A percentile compares a stretch with the other conserved stretches of the same genome.
These are phyloP conservation scores for Vitellaria paradoxa DNA, from an alignment of 179 eudicot species.

Conservation along the genomic window DNA sequence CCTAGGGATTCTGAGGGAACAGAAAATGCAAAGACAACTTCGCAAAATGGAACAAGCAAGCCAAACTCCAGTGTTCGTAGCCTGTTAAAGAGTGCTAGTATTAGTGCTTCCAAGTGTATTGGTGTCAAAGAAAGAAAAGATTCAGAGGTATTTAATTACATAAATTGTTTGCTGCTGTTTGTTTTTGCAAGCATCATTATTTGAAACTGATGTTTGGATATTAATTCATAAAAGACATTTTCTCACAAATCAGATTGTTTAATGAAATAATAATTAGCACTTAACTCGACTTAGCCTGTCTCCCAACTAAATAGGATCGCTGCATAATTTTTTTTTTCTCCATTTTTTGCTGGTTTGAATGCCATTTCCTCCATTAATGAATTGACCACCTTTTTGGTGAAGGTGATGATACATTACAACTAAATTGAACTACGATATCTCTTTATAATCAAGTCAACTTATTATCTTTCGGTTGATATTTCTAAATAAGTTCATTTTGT, in stretches of 20 bases:
- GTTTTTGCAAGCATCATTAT: neutral
- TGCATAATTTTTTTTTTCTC: no score
- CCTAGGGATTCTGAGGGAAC: constrained; percentile 35
- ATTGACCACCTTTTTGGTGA: neutral
- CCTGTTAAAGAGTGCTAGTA: constrained; percentile 89
- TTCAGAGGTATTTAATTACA: constrained; percentile 47
- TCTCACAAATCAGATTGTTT: neutral
- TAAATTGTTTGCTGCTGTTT: constrained; percentile 9
- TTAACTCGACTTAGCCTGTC: neutral
- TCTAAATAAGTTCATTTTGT: neutral
- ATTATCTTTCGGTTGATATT: neutral
- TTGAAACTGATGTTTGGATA: neutral
- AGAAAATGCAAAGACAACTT: constrained; percentile 20
- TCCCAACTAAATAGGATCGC: neutral
- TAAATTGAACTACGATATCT: neutral
- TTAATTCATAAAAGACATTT: neutral
- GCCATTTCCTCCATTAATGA: neutral
- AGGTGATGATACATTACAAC: neutral
- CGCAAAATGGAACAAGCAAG: constrained; percentile 39
- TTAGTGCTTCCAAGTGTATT: constrained; percentile 85
- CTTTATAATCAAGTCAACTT: neutral
- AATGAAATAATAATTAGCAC: no score
- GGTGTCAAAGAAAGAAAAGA: constrained; percentile 49
- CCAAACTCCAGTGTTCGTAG: constrained; percentile 67
- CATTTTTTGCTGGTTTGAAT: no score